Base-by-base conservation (phyloP, 148 eudicot species). In the Hydrangea macrophylla region DNA sequence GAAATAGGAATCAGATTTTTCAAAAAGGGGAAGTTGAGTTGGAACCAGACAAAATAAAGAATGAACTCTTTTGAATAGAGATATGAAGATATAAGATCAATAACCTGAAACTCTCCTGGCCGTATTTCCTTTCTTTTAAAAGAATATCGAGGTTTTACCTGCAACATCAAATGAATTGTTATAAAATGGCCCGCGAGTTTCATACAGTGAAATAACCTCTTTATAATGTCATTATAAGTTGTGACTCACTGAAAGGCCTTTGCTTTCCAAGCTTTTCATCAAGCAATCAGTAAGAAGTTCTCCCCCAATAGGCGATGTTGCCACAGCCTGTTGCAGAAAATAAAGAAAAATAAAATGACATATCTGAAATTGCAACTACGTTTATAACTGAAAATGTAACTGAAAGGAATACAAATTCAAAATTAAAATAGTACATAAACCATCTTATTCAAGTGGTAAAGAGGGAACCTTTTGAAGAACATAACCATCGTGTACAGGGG, bases 401-500 rank as follows among this genome's bases (percentile, higher is more conserved):
- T 15, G 2, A 17, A 48, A 48, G 17, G n/a, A 15, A 48, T 17
- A 48, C 53, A 48, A 48, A 5, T 55, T 42, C 64, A 10, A 36
- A 70, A 72, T 37, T 27, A 45, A 56, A 26, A 31, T 42, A 20
- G 22, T 35, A 40, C 53, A 8, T 45, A 26, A 31, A 15, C 64
- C 8, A 57, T 56, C 20, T 25, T 23, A 11, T n/a, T 12, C 33
- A 20, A 23, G 68, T 35, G 9, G 6, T 53, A 36, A 61, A 60
- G 42, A 48, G 54, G 62, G 42, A 63, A 93, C 98, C 96, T 93
- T 93, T 78, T 88, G 98, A 76, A 93, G 95, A 69, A 93, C 96
- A 79, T 88, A 93, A 74, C 98, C 96, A 85, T 90, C 98, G 73
- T 93, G 98, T 13, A 93, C 98, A n/a, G 98, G 98, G 69, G 92